Evolutionary conservation across 192 early-diverging fungal genomes (phyloP).

Genomic region (Coemansia biformis): DNA sequence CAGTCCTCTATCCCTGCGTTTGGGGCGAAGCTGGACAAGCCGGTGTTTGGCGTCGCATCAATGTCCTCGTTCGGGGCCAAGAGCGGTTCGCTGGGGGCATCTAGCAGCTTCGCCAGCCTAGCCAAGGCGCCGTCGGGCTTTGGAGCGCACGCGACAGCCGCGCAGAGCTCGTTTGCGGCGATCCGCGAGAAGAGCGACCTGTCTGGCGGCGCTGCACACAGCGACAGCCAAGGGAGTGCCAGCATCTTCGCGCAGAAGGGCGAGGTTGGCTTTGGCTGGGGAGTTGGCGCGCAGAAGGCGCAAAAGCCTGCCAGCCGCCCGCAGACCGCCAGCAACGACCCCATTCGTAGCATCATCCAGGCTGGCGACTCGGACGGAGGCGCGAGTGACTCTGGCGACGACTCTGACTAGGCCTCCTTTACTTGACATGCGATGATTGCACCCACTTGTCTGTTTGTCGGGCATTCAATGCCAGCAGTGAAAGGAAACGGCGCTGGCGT

Average conservation of each 20-base stretch:
- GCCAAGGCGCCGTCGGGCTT: conserved; percentile 3
- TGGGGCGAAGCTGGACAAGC: conserved; percentile 31
- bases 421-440: too few relatives aligned
- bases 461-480: too few relatives aligned
- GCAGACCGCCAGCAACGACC: not conserved
- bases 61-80: conserved; percentile 23
- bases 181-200: conserved; percentile 1
- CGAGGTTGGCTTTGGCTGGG: not conserved
- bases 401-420: not conserved
- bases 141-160: conserved; percentile 4
- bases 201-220: not conserved
- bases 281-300: not conserved
- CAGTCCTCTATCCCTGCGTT: conserved; percentile 10
- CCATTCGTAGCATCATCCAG: conserved; percentile 8
- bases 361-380: conserved; percentile 8
- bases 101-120: conserved; percentile 10
- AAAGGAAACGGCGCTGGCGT: too few relatives aligned
- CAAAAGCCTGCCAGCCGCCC: not conserved
- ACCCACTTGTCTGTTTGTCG: too few relatives aligned
- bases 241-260: not conserved
- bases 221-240: conserved; percentile 1
- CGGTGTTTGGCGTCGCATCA: conserved; percentile 39
- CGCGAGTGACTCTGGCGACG: not conserved
- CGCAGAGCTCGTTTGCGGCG: conserved; percentile 7
- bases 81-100: conserved; percentile 1